Conservation (phyloP, 352 stramenopile genomes). For the Pythium myriotylum region DNA sequence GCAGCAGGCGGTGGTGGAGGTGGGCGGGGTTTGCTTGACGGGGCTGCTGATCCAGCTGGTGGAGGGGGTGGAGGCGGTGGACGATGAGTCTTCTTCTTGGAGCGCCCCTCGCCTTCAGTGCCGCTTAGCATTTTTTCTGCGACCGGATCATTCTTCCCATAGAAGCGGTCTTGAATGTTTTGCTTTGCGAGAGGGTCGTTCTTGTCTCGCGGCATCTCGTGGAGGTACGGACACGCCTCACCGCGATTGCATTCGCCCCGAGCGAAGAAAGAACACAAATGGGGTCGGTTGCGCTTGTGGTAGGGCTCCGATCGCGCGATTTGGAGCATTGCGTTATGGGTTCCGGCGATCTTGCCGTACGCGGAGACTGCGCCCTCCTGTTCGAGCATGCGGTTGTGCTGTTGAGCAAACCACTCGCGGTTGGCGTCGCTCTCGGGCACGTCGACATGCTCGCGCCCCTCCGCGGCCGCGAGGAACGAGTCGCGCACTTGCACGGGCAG, state of each 20-base stretch:
- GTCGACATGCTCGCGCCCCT: conserved; percentile 59
- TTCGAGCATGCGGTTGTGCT: conserved; percentile 91
- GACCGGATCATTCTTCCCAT: conserved; percentile 94
- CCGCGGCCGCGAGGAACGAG: conserved; percentile 73
- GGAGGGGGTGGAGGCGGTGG: conserved; percentile 36
- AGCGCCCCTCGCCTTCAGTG: conserved; percentile 13
- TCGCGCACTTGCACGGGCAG: conserved; percentile 95
- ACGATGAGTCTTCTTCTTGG: conserved; percentile 29
- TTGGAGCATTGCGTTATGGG: conserved; percentile 81
- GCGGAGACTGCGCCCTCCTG: conserved; percentile 86
- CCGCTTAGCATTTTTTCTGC: conserved; percentile 85
- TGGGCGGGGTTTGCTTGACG: conserved; percentile 50
- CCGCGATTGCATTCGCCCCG: conserved; percentile 93
- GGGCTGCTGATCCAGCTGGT: conserved; percentile 13
- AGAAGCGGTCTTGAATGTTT: conserved; percentile 95
- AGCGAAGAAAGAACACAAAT: conserved; percentile 96
- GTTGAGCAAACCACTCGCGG: conserved; percentile 93
- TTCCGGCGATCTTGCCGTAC: conserved; percentile 81
- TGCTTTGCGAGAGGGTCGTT: conserved; percentile 94
- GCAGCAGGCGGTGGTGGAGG: conserved; percentile 52
- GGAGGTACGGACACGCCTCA: conserved; percentile 92
- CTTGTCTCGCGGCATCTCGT: conserved; percentile 94
- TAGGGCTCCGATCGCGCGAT: conserved; percentile 88
- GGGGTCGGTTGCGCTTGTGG: conserved; percentile 91
- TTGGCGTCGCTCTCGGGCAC: conserved; percentile 95